A percentile compares a stretch with the other conserved stretches of the same genome.
Conservation (phyloP, 2,329 filamentous ascomycete species). For the Diaporthe velutina region DNA sequence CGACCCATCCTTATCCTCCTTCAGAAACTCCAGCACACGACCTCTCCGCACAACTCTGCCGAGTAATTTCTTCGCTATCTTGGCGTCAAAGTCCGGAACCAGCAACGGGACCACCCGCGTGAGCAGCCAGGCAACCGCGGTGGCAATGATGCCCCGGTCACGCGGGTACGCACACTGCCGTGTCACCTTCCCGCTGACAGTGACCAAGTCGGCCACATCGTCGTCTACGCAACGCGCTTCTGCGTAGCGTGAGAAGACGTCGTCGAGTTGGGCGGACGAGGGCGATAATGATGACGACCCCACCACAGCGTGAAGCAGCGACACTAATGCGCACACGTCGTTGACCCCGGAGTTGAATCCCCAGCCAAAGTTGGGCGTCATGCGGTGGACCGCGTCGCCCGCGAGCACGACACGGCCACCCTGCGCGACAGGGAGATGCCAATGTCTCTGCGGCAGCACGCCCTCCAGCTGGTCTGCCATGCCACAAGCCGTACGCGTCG, state of each 20-base stretch:
- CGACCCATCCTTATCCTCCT: neutral
- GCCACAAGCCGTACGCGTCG: constrained; percentile 44
- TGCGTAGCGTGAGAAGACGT: neutral
- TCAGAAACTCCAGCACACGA: constrained; percentile 8
- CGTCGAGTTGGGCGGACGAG: neutral
- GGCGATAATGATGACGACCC: neutral
- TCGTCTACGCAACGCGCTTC: constrained; percentile 12
- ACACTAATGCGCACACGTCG: constrained; percentile 48
- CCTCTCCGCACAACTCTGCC: neutral
- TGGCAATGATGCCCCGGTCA: neutral
- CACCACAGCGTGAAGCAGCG: constrained; percentile 42
- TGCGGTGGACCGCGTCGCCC: constrained; percentile 54
- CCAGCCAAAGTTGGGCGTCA: constrained; percentile 51
- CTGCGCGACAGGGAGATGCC: constrained; percentile 26
- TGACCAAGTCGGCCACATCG: constrained; percentile 10
- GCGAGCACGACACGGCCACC: constrained; percentile 49
- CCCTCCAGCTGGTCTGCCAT: constrained; percentile 54
- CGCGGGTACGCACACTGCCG: constrained; percentile 16
- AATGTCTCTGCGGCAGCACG: constrained; percentile 50
- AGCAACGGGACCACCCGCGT: constrained; percentile 18
- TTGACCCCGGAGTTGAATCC: constrained; percentile 53
- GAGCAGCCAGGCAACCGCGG: constrained; percentile 16
- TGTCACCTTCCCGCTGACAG: neutral
- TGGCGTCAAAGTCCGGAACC: constrained; percentile 14
- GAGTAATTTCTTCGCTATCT: neutral